phyloP scores from a whole-genome alignment of 805 yeast genomes.

The Candida nanaspora region DNA sequence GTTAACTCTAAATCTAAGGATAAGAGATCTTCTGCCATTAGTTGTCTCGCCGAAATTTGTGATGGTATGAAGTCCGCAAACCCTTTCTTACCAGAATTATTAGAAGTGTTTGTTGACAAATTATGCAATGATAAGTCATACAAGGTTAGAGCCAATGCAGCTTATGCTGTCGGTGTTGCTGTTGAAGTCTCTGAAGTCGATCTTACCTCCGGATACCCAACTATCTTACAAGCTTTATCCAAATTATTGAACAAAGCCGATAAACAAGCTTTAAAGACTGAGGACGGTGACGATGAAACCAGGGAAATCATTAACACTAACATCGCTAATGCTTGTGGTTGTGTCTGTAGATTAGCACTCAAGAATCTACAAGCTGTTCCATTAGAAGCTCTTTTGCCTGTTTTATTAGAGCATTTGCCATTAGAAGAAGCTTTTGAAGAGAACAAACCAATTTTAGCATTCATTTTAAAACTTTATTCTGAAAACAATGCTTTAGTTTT shows the following conservation, averaged over 20 bases:
- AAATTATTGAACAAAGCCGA: conserved; percentile 75
- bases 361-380: conserved; percentile 71
- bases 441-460: conserved; percentile 80
- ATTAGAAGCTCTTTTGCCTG: conserved; percentile 66
- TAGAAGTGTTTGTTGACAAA: conserved; percentile 61
- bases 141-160: conserved; percentile 91
- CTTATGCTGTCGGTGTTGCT: conserved; percentile 88
- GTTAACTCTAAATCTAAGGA: conserved; percentile 55
- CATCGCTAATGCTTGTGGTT: conserved; percentile 92
- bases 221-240: conserved; percentile 59
- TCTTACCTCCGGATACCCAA: conserved; percentile 56
- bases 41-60: conserved; percentile 86
- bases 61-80: conserved; percentile 61
- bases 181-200: conserved; percentile 46
- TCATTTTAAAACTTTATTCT: conserved; percentile 67
- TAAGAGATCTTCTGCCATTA: conserved; percentile 79
- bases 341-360: conserved; percentile 87
- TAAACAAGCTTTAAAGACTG: conserved; percentile 53
- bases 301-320: conserved; percentile 76
- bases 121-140: conserved; percentile 69
- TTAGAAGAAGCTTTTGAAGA: conserved; percentile 86
- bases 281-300: conserved; percentile 68
- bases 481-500: conserved; percentile 49
- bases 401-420: conserved; percentile 72
- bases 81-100: conserved; percentile 62